Conservation (phyloP, 345 rosid species). For the Barbarea vulgaris region DNA sequence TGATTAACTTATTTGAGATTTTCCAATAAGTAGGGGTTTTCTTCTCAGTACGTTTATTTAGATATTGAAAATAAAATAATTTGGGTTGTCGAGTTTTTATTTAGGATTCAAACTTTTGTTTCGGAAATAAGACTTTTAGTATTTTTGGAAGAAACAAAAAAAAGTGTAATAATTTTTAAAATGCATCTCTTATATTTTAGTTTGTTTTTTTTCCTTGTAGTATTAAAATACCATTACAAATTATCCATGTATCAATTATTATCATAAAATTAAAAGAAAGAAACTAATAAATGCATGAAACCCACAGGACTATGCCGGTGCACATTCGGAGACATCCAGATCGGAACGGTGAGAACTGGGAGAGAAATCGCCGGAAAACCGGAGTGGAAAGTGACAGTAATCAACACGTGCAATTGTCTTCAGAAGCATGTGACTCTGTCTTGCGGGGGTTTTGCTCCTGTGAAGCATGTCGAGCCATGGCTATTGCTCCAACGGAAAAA, state of each 20-base stretch:
- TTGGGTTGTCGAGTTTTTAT: no score
- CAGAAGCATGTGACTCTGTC: slow-evolving; percentile 30
- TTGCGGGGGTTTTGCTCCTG: slow-evolving; percentile 23
- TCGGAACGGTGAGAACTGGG: slow-evolving; percentile 19
- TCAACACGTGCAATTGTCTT: slow-evolving; percentile 35
- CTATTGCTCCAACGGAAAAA: slow-evolving; percentile 22
- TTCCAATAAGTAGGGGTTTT: no score
- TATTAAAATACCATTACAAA: background rate
- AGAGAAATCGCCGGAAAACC: slow-evolving; percentile 23
- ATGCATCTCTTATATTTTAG: background rate
- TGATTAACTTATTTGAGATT: no score
- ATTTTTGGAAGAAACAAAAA: no score
- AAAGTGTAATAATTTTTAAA: no score
- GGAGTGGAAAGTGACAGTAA: slow-evolving; percentile 27
- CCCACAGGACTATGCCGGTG: slow-evolving; percentile 16
- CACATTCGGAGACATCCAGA: background rate
- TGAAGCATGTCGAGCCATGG: slow-evolving; percentile 29
- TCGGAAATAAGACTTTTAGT: no score
- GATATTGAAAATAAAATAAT: no score
- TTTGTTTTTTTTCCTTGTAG: background rate
- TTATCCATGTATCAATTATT: background rate
- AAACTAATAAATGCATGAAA: background rate
- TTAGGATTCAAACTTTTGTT: no score
- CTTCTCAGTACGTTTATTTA: no score
- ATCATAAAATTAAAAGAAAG: no score